A percentile compares a stretch with the other conserved stretches of the same genome.
These are phyloP conservation scores for Dicorynia guianensis DNA, from an alignment of 306 rosid genomes.

Conservation along the genomic window DNA sequence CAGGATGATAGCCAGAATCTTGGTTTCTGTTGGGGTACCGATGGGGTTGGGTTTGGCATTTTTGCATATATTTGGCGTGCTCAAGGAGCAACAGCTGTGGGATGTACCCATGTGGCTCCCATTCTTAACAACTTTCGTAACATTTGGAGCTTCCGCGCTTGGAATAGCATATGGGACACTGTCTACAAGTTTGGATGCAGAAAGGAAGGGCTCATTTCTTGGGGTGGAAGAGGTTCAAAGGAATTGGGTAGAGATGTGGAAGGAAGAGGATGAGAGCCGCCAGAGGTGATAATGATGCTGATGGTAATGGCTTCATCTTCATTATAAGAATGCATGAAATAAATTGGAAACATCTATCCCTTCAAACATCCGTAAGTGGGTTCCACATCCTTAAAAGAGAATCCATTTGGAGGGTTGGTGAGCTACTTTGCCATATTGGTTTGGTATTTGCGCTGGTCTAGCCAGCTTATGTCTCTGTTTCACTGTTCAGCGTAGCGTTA, in stretches of 20 bases:
- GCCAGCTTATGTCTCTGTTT: no score
- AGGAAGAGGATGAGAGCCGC: constrained; percentile 56
- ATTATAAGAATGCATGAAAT: neutral
- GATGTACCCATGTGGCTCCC: constrained; percentile 80
- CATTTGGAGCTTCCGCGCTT: constrained; percentile 72
- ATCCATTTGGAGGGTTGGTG: no score
- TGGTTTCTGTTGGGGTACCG: constrained; percentile 68
- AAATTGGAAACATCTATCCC: no score
- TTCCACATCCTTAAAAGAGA: no score
- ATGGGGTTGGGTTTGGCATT: constrained; percentile 70
- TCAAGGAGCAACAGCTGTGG: constrained; percentile 59
- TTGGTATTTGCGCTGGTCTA: no score
- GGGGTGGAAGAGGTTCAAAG: constrained; percentile 68
- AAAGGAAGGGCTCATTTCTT: constrained; percentile 66
- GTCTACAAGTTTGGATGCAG: constrained; percentile 80
- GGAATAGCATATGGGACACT: constrained; percentile 87
- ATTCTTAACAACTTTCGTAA: constrained; percentile 58
- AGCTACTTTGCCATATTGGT: no score
- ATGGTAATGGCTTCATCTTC: no score
- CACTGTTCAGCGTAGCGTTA: no score
- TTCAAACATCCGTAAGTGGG: no score
- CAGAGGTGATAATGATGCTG: neutral
- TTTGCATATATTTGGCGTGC: constrained; percentile 55
- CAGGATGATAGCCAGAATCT: constrained; percentile 68
- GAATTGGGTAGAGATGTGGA: constrained; percentile 93